phyloP scores from a whole-genome alignment of 2,329 filamentous ascomycete species.

The Aspergillus fumigatus region DNA sequence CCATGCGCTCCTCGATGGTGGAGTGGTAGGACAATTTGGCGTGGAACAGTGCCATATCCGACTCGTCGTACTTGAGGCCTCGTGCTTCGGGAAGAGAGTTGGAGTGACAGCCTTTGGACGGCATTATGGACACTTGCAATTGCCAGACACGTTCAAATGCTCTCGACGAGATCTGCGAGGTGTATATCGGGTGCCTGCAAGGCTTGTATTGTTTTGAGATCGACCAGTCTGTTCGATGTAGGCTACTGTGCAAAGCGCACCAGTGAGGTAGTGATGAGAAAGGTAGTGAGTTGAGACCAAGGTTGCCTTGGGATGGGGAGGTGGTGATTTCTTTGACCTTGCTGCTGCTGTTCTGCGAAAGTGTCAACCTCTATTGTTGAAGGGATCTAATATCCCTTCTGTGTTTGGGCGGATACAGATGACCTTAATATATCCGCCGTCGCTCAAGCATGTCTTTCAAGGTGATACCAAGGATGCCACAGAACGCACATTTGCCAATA shows the following conservation, averaged over 20 bases:
- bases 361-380: background rate
- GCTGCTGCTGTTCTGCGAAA: background rate
- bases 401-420: background rate
- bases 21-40: conserved; percentile 33
- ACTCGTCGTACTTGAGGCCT: conserved; percentile 34
- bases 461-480: conserved; percentile 19
- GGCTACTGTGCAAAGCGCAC: background rate
- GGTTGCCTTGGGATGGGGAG: background rate
- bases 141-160: background rate
- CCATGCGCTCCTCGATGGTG: conserved; percentile 31
- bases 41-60: conserved; percentile 35
- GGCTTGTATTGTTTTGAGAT: background rate
- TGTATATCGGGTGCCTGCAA: background rate
- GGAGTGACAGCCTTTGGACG: conserved; percentile 18
- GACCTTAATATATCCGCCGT: background rate
- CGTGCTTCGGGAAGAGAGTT: conserved; percentile 27
- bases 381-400: background rate
- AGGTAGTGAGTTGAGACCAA: background rate
- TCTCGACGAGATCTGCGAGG: background rate
- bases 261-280: background rate
- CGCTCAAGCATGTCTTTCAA: background rate
- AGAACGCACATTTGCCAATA: conserved; percentile 15
- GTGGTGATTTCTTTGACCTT: background rate
- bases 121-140: conserved; percentile 14
- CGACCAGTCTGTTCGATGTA: background rate